Evolutionary conservation across 2,329 filamentous ascomycete genomes (phyloP).

Genomic region (Pseudopyricularia cyperi): DNA sequence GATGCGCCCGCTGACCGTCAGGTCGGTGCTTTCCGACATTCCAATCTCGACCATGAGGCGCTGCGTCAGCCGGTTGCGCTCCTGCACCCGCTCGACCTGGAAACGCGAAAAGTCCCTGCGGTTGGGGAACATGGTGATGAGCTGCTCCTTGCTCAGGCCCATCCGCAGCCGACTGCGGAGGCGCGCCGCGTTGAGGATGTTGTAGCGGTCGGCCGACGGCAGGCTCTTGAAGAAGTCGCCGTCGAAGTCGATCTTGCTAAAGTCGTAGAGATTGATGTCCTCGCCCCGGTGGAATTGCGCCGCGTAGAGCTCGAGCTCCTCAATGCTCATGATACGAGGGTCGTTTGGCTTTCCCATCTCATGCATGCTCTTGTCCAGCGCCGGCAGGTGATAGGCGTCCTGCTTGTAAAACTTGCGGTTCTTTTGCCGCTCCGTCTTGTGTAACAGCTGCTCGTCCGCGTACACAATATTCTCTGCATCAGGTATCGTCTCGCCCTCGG

Average conservation of each 20-base stretch:
- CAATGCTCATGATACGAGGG: slow-evolving; percentile 88
- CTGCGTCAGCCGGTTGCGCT: slow-evolving; percentile 90
- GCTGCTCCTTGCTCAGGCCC: slow-evolving; percentile 91
- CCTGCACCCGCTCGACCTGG: slow-evolving; percentile 85
- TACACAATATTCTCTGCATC: slow-evolving; percentile 65
- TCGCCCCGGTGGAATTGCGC: slow-evolving; percentile 84
- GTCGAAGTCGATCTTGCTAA: slow-evolving; percentile 97
- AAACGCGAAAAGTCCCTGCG: slow-evolving; percentile 95
- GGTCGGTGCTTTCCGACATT: slow-evolving; percentile 60
- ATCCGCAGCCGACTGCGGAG: slow-evolving; percentile 80
- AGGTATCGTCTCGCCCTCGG: slow-evolving; percentile 56
- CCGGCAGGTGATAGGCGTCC: slow-evolving; percentile 90
- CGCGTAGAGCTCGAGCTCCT: slow-evolving; percentile 89
- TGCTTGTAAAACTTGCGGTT: slow-evolving; percentile 76
- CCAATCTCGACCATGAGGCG: slow-evolving; percentile 88
- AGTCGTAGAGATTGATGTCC: slow-evolving; percentile 86
- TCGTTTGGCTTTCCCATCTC: slow-evolving; percentile 86
- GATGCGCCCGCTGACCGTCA: slow-evolving; percentile 56
- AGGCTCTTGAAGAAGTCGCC: slow-evolving; percentile 89
- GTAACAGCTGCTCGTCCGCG: slow-evolving; percentile 79
- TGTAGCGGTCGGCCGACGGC: slow-evolving; percentile 83
- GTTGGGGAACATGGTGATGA: slow-evolving; percentile 94
- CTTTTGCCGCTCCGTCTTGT: slow-evolving; percentile 58
- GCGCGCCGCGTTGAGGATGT: slow-evolving; percentile 89
- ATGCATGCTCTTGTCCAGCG: slow-evolving; percentile 62